phyloP scores from a whole-genome alignment of 169 alveolate genomes.

The Plasmodium ovale region DNA sequence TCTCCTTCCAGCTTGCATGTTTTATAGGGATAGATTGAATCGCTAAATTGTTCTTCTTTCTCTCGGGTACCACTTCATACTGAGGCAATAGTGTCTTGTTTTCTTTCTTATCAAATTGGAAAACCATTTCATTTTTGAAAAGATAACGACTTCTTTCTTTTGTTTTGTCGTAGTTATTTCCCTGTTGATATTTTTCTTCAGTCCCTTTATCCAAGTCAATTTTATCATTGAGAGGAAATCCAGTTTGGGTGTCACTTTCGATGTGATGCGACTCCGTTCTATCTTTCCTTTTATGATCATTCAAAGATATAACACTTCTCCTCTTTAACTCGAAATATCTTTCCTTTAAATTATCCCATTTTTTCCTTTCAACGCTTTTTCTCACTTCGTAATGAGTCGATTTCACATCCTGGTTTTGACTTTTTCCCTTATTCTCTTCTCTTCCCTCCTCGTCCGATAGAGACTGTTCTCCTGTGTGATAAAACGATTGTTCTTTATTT shows the following conservation, averaged over 20 bases:
- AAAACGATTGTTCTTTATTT: too few species aligned
- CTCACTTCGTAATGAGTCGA: background rate
- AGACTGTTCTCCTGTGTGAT: too few species aligned
- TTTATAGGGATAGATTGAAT: too few species aligned
- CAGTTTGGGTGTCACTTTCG: background rate
- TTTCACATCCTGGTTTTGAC: background rate
- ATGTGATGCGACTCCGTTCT: background rate
- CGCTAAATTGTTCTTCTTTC: background rate
- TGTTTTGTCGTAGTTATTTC: background rate
- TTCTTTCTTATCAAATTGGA: background rate
- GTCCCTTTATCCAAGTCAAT: background rate
- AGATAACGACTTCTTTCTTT: background rate
- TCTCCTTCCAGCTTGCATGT: too few species aligned
- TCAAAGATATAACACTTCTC: background rate
- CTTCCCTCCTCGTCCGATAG: too few species aligned
- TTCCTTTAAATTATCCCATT: conserved; percentile 24
- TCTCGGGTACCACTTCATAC: background rate
- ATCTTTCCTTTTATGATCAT: background rate
- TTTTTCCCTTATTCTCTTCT: background rate
- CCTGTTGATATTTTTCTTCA: background rate
- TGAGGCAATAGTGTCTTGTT: background rate
- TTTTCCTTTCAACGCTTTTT: background rate
- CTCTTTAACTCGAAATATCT: conserved; percentile 16
- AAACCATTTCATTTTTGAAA: conserved; percentile 7
- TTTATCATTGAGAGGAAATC: background rate